Evolutionary conservation across 2,329 filamentous ascomycete genomes (phyloP).

Genomic region (Lachnellula suecica): DNA sequence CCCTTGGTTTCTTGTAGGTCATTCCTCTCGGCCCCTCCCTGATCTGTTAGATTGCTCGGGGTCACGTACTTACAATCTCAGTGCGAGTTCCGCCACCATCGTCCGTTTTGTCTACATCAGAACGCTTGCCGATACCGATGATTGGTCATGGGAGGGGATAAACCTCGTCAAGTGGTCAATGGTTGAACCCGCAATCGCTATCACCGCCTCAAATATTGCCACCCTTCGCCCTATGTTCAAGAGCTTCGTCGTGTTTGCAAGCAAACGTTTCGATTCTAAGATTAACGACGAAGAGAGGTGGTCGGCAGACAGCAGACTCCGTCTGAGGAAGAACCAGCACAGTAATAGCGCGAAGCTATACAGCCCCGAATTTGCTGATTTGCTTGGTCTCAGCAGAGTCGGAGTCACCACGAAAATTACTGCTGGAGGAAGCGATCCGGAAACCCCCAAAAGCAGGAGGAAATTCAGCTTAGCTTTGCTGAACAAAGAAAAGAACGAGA

Average conservation of each 20-base stretch:
- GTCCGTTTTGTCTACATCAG: slow-evolving; percentile 44
- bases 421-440: slow-evolving; percentile 10
- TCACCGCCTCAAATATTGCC: slow-evolving; percentile 40
- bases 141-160: slow-evolving; percentile 41
- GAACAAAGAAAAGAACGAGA: background rate
- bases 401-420: slow-evolving; percentile 26
- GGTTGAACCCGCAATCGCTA: slow-evolving; percentile 41
- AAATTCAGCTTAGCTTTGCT: background rate
- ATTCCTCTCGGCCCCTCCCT: no score
- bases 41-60: background rate
- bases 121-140: slow-evolving; percentile 34
- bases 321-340: background rate
- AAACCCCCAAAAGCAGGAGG: slow-evolving; percentile 3
- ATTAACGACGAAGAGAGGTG: slow-evolving; percentile 13
- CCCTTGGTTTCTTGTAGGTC: slow-evolving; percentile 40
- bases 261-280: slow-evolving; percentile 16
- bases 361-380: slow-evolving; percentile 25
- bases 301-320: slow-evolving; percentile 3
- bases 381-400: slow-evolving; percentile 23
- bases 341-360: slow-evolving; percentile 16
- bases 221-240: slow-evolving; percentile 39
- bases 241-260: slow-evolving; percentile 19
- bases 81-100: slow-evolving; percentile 42
- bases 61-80: slow-evolving; percentile 20
- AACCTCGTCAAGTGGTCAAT: slow-evolving; percentile 45